Base-by-base conservation (phyloP, 2,329 filamentous ascomycete species). In the Exophiala sp. region DNA sequence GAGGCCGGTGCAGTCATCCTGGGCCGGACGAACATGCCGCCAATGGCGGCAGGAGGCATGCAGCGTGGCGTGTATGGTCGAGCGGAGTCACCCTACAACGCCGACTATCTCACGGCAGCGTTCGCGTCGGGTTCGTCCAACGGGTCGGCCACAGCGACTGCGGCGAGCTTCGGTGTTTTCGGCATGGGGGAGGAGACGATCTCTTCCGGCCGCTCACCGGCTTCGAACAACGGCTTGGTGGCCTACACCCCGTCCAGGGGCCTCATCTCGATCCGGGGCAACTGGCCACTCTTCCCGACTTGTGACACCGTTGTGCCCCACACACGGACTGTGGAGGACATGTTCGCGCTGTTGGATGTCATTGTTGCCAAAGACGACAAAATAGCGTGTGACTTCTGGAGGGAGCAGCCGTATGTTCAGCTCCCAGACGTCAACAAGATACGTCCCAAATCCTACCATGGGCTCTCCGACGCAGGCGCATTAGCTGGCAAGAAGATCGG, bases 1-100 rank as follows among this genome's bases (percentile, higher is more conserved):
- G 60, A 60, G 32, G 63, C 63, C 12, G 66, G 67, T 8, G 54
- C 63, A 3, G 61, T 69, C 33, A 64, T 69, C 24, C 49, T 70
- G 35, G 66, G 66, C 29, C 66, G 67, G 47, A 59, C 66, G 3
- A 68, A 67, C 47, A 57, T 68, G 52, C 81, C 79, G 0, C 76
- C 80, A 0, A 82, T 83, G 78, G 80, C 80, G 14, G 75, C 76
- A 11, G 79, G 79, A 1, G 80, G 81, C 0, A 81, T 81, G 73
- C 79, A 83, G 54, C 70, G 80, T 7, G 80, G 80, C 0, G 57
- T 79, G 0, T 82, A 81, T 55, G 80, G 80, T 0, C 71, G 80
- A 2, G 78, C 80, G 0, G 79, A 82, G 61, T 79, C 74, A 18
- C 80, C 81, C 0, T 83, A 84, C 61, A 83, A 82, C 50, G 50